phyloP scores from a whole-genome alignment of 169 alveolate species.

The Plasmodium malariae region DNA sequence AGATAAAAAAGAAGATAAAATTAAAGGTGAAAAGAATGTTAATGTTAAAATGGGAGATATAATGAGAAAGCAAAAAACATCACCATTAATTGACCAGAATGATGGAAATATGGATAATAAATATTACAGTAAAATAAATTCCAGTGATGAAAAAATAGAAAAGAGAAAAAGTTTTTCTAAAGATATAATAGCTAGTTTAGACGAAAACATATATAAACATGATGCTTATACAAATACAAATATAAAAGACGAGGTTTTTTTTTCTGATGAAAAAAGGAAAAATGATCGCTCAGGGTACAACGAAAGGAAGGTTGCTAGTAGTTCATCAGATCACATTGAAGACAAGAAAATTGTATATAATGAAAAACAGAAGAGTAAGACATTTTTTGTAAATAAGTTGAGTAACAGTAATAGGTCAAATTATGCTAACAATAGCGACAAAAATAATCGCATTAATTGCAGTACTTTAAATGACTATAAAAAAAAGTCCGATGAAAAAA shows the following conservation, averaged over 20 bases:
- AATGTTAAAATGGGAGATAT: too few relatives aligned
- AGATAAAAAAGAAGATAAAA: background rate
- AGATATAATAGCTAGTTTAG: constrained; percentile 5
- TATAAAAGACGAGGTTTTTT: too few relatives aligned
- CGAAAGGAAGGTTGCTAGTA: background rate
- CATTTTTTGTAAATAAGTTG: background rate
- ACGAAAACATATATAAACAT: constrained; percentile 22
- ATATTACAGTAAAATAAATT: background rate
- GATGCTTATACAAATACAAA: background rate
- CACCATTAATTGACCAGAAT: too few relatives aligned
- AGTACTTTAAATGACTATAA: too few relatives aligned
- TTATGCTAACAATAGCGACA: too few relatives aligned
- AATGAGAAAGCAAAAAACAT: too few relatives aligned
- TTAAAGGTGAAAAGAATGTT: background rate
- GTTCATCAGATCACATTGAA: background rate
- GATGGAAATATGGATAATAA: background rate
- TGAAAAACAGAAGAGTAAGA: background rate
- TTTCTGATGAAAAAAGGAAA: too few relatives aligned
- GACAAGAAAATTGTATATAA: background rate
- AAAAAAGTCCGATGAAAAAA: too few relatives aligned
- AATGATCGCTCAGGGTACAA: too few relatives aligned
- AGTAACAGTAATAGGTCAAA: too few relatives aligned
- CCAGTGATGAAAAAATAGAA: constrained; percentile 21
- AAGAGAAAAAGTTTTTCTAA: constrained; percentile 23
- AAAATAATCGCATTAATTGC: too few relatives aligned